These are phyloP conservation scores for Eustoma russellianum DNA, from an alignment of 257 asterid species.

Conservation along the genomic window DNA sequence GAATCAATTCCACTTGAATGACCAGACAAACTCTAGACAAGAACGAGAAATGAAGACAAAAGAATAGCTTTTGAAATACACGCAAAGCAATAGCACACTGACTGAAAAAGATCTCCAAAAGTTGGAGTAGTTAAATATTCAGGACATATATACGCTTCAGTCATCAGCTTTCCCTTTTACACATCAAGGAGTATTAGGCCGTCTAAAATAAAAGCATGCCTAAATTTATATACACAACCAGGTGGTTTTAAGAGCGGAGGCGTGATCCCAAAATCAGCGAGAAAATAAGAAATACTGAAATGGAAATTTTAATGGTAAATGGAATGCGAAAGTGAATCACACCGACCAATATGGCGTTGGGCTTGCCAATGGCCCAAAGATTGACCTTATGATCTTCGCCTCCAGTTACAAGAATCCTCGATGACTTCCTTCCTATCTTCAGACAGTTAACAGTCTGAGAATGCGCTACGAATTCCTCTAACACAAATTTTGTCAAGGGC, in stretches of 20 bases:
- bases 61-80: no score
- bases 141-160: no score
- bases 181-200: no score
- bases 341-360: constrained; percentile 90
- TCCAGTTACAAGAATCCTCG: constrained; percentile 95
- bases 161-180: no score
- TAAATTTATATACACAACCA: no score
- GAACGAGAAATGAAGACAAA: constrained; percentile 20
- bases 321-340: constrained; percentile 8
- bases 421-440: constrained; percentile 89
- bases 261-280: no score
- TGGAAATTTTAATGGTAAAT: constrained; percentile 1
- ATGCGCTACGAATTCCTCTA: constrained; percentile 99
- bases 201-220: no score
- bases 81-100: no score
- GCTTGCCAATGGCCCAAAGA: constrained; percentile 99
- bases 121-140: no score
- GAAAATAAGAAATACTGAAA: neutral
- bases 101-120: no score
- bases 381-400: constrained; percentile 99
- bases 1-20: constrained; percentile 99
- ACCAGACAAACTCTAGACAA: constrained; percentile 86
- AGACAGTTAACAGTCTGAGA: constrained; percentile 89
- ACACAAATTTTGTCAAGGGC: constrained; percentile 44
- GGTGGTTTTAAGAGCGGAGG: no score